These are phyloP conservation scores for Mortierella alpina DNA, from an alignment of 192 early-diverging fungal species.

Conservation along the genomic window DNA sequence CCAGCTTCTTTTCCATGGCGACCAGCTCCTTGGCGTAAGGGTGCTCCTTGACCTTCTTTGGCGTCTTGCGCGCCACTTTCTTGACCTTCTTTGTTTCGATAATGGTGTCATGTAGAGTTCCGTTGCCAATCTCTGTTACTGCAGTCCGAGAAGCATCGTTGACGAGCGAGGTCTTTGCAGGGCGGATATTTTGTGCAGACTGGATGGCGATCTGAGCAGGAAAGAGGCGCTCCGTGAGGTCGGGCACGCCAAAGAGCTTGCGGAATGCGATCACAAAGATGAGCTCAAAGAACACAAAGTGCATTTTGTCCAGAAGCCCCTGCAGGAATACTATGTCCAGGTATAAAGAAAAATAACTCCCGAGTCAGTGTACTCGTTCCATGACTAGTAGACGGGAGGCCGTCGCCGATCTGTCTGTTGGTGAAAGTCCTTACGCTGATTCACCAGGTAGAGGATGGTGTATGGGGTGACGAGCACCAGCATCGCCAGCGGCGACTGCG, in stretches of 20 bases:
- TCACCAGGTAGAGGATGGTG: slow-evolving; percentile 48
- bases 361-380: not conserved
- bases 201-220: slow-evolving; percentile 24
- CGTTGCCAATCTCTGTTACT: not conserved
- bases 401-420: not conserved
- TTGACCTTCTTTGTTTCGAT: not conserved
- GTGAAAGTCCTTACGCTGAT: slow-evolving; percentile 20
- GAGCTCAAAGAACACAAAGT: slow-evolving; percentile 54
- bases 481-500: slow-evolving; percentile 52
- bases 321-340: slow-evolving; percentile 31
- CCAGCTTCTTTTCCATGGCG: slow-evolving; percentile 45
- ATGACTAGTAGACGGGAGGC: not conserved
- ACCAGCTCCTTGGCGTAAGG: slow-evolving; percentile 34
- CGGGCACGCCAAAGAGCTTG: slow-evolving; percentile 41
- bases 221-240: slow-evolving; percentile 41
- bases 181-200: slow-evolving; percentile 5
- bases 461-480: slow-evolving; percentile 51
- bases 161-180: slow-evolving; percentile 14
- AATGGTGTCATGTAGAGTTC: not conserved
- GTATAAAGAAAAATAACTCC: not conserved
- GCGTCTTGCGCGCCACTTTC: not conserved
- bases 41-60: slow-evolving; percentile 10
- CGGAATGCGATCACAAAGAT: slow-evolving; percentile 54
- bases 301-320: slow-evolving; percentile 43
- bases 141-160: not conserved